A percentile compares a stretch with the other conserved stretches of the same genome.
phyloP scores from a whole-genome alignment of 352 stramenopile species.

The Phytophthora podocarpi region DNA sequence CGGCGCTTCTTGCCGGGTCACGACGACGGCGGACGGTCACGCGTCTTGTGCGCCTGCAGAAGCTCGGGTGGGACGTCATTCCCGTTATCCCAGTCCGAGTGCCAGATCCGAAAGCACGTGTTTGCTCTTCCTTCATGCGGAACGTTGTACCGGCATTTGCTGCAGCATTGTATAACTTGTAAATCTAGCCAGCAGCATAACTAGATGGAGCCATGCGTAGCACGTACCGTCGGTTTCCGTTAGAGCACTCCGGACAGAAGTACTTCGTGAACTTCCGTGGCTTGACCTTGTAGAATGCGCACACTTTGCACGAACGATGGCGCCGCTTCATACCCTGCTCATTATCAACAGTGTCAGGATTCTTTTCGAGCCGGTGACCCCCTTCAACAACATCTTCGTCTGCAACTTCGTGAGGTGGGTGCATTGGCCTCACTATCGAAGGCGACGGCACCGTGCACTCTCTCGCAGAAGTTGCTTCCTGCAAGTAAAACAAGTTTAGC shows the following conservation, averaged over 20 bases:
- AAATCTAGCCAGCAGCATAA: neutral
- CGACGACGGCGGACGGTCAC: no score
- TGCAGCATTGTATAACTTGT: neutral
- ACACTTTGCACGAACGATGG: neutral
- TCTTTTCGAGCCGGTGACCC: neutral
- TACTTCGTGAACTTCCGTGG: conserved; percentile 4
- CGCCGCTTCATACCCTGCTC: neutral
- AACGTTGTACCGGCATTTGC: conserved; percentile 8
- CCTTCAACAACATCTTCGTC: no score
- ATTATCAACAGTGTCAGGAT: neutral
- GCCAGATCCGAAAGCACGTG: neutral
- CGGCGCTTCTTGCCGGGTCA: neutral
- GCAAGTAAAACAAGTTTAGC: no score
- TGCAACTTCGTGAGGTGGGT: no score
- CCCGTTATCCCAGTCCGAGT: no score
- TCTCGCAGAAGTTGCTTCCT: neutral
- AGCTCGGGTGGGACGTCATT: no score
- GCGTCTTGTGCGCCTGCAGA: no score
- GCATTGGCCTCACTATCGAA: neutral
- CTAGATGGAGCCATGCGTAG: no score
- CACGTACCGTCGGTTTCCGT: conserved; percentile 1
- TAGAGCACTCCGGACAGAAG: conserved; percentile 2
- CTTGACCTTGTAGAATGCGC: neutral
- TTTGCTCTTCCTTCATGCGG: neutral
- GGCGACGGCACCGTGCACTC: neutral